A percentile compares a stretch with the other conserved stretches of the same genome.
These are phyloP conservation scores for Pestalotiopsis sp. DNA, from an alignment of 2,329 filamentous ascomycete species.

Conservation along the genomic window DNA sequence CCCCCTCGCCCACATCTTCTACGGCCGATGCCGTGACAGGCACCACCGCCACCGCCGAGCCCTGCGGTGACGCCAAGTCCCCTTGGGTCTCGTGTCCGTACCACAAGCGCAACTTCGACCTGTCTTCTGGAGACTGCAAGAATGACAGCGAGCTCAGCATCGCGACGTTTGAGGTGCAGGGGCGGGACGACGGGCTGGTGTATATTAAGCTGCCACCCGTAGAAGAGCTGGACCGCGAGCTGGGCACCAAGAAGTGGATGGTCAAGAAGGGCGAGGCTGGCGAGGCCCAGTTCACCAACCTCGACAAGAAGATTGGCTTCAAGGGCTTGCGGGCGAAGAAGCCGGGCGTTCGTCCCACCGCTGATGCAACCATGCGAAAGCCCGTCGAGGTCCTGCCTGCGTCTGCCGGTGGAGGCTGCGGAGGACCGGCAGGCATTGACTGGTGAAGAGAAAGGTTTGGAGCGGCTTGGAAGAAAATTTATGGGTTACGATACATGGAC, in stretches of 20 bases:
- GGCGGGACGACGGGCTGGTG: slow-evolving; percentile 72
- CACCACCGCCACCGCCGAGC: slow-evolving; percentile 14
- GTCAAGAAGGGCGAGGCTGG: slow-evolving; percentile 70
- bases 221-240: slow-evolving; percentile 75
- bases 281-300: slow-evolving; percentile 41
- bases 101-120: slow-evolving; percentile 88
- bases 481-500: background rate
- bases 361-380: slow-evolving; percentile 37
- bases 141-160: slow-evolving; percentile 79
- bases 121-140: slow-evolving; percentile 71
- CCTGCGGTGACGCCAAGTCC: slow-evolving; percentile 21
- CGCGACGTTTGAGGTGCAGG: slow-evolving; percentile 79
- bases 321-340: slow-evolving; percentile 47
- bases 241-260: slow-evolving; percentile 80
- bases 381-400: slow-evolving; percentile 40
- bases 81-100: slow-evolving; percentile 88
- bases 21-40: slow-evolving; percentile 16
- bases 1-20: slow-evolving; percentile 10
- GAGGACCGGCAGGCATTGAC: slow-evolving; percentile 46
- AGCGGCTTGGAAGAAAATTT: background rate
- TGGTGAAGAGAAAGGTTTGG: slow-evolving; percentile 38
- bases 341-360: slow-evolving; percentile 39
- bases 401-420: slow-evolving; percentile 27
- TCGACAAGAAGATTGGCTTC: slow-evolving; percentile 50
- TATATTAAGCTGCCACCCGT: slow-evolving; percentile 81